Evolutionary conservation across 257 asterid genomes (phyloP), one percentile per base, ranked within the genome.

Genomic region (Gentiana straminea): DNA sequence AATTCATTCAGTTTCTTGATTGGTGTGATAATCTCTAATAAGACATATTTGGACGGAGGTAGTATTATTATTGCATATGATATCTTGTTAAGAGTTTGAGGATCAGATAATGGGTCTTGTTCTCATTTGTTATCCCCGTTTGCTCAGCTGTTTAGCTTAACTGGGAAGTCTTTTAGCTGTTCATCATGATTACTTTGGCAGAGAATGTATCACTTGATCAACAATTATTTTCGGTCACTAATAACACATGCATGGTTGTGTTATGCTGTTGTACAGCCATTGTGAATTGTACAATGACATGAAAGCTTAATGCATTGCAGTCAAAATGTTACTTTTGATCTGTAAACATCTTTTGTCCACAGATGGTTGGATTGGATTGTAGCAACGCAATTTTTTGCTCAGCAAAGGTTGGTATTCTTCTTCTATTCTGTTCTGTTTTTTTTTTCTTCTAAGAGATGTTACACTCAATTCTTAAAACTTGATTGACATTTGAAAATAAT

Each of bases 281-380:
- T 55, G 51, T 56, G 66, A 71, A 61, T 54, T 55, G 55, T 58
- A 55, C 48, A 35, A 59, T 46, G 13, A 2, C 9, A 44, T 55
- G 15, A 33, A 73, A 60, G 48, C 64, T 55, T 57, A 55, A 50
- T 57, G 49, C 57, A 58, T 38, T 35, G 49, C 57, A 58, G 45
- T 35, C 37, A 36, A 41, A 51, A n/a, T 33, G 48, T 43, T 62
- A 32, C 9, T 41, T 1, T 41, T 41, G 9, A 41, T 41, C 8
- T 2, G 46, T 41, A 5, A 41, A 41, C 46, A 63, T 70, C 64
- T 65, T 81, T 71, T 62, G 12, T 70, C 8, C 5, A 4, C 9
- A 91, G 98, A 75, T 91, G 65, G 70, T 87, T 62, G 98, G 98
- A 59, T 83, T 91, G 72, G 98, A 91, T 66, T 87, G 98, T 74